These are phyloP conservation scores for Aurinia saxatilis DNA, from an alignment of 345 rosid species.

Conservation along the genomic window DNA sequence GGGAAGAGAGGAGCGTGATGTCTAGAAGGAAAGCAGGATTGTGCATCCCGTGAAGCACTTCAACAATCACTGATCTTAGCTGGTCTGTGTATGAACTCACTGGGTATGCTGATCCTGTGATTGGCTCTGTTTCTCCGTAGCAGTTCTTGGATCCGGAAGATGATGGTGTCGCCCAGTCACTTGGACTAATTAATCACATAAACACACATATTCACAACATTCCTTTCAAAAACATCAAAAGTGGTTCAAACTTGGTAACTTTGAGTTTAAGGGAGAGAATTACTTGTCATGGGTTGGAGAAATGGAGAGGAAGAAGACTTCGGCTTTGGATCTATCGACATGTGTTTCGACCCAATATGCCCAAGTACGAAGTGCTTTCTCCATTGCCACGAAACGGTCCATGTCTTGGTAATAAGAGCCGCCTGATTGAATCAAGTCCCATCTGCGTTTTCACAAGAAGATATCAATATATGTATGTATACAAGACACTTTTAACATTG, in stretches of 20 bases:
- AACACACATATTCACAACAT: neutral
- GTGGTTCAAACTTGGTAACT: neutral
- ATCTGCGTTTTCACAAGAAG: conserved; percentile 38
- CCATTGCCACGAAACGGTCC: conserved; percentile 79
- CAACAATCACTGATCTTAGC: conserved; percentile 57
- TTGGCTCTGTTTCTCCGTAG: conserved; percentile 72
- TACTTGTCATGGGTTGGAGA: conserved; percentile 95
- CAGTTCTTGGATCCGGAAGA: conserved; percentile 49
- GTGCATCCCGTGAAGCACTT: conserved; percentile 56
- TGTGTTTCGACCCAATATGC: conserved; percentile 75
- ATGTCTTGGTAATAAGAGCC: conserved; percentile 73
- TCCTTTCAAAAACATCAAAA: neutral
- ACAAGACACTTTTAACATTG: neutral
- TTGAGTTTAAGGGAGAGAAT: conserved; percentile 9
- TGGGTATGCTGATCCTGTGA: conserved; percentile 43
- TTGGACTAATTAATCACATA: conserved; percentile 44
- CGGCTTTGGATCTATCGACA: conserved; percentile 47
- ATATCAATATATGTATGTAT: neutral
- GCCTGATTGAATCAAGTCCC: conserved; percentile 88
- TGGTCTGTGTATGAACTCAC: conserved; percentile 63
- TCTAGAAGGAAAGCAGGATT: conserved; percentile 61
- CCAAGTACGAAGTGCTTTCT: conserved; percentile 84
- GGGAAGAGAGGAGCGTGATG: conserved; percentile 81
- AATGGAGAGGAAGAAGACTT: conserved; percentile 74
- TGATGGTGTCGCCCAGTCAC: conserved; percentile 58